Percentiles rank a stretch among this genome's conserved stretches.
These are phyloP conservation scores for Eucalyptus regnans DNA, from an alignment of 345 rosid species.

Conservation along the genomic window DNA sequence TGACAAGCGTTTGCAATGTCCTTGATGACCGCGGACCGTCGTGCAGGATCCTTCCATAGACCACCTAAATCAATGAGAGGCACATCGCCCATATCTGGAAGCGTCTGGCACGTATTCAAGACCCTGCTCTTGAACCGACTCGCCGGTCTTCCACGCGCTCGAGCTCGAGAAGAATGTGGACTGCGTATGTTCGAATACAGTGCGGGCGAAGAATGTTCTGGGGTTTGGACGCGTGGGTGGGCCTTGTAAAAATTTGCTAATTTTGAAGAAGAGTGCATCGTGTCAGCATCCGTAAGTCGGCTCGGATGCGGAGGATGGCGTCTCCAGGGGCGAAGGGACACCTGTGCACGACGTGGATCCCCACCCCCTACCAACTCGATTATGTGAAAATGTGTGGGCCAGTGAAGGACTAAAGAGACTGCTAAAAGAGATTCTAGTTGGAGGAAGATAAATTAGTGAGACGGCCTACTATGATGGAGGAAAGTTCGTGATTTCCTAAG, in stretches of 20 bases:
- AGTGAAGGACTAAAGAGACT: not conserved
- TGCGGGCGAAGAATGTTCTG: not conserved
- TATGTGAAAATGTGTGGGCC: not conserved
- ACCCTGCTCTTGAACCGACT: constrained; percentile 27
- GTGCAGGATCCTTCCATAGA: constrained; percentile 5
- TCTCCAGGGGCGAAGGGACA: too few relatives aligned
- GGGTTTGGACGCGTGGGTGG: too few relatives aligned
- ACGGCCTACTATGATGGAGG: not conserved
- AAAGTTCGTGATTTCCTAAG: not conserved
- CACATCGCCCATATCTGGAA: constrained; percentile 1
- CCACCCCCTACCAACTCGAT: not conserved
- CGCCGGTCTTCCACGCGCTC: not conserved
- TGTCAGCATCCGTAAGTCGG: too few relatives aligned
- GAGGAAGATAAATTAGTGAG: not conserved
- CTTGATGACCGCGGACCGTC: constrained; percentile 17
- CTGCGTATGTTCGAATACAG: not conserved
- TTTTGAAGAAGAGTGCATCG: too few relatives aligned
- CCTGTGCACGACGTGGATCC: not conserved
- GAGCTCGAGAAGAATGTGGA: not conserved
- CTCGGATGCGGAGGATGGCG: too few relatives aligned
- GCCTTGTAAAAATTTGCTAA: too few relatives aligned
- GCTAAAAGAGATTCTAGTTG: not conserved
- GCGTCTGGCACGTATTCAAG: constrained; percentile 27
- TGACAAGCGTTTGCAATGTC: constrained; percentile 32
- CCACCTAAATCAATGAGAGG: constrained; percentile 36